Evolutionary conservation across 2,329 filamentous ascomycete species (phyloP).

Genomic region (Paecilomyces niveus): DNA sequence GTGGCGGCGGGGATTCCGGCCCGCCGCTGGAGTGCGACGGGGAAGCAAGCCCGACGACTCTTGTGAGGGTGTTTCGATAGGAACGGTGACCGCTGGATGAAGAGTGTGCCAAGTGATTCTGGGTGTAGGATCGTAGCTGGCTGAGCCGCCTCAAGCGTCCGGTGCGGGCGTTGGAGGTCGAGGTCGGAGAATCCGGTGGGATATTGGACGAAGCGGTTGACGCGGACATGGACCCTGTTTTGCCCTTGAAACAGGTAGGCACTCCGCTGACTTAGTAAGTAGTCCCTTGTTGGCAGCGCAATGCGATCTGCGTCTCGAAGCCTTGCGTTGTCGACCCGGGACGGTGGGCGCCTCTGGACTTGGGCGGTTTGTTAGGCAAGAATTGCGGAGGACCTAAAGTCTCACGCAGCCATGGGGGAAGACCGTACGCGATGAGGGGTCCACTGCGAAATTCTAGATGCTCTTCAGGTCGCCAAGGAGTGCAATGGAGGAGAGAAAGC

Average conservation of each 20-base stretch:
- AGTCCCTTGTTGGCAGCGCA: background rate
- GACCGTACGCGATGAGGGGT: background rate
- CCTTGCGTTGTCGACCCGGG: background rate
- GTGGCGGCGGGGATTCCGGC: constrained; percentile 14
- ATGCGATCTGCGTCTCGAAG: background rate
- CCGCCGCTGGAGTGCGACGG: constrained; percentile 15
- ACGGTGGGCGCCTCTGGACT: background rate
- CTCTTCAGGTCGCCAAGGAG: background rate
- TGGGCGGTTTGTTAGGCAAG: background rate
- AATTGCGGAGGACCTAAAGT: background rate
- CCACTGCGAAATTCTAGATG: background rate
- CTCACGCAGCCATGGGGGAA: background rate
- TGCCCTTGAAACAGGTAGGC: background rate
- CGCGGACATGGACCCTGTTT: constrained; percentile 17
- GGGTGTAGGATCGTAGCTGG: constrained; percentile 33
- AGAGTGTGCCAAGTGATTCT: constrained; percentile 20
- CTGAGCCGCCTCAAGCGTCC: constrained; percentile 33
- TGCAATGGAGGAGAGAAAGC: background rate
- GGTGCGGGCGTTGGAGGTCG: constrained; percentile 15
- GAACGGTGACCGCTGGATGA: constrained; percentile 18
- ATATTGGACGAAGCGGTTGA: constrained; percentile 29
- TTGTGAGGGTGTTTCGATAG: constrained; percentile 29
- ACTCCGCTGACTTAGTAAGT: background rate
- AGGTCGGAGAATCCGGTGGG: constrained; percentile 18
- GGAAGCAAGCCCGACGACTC: constrained; percentile 28